phyloP scores from a whole-genome alignment of 345 rosid species.

The Citrus hindsii region DNA sequence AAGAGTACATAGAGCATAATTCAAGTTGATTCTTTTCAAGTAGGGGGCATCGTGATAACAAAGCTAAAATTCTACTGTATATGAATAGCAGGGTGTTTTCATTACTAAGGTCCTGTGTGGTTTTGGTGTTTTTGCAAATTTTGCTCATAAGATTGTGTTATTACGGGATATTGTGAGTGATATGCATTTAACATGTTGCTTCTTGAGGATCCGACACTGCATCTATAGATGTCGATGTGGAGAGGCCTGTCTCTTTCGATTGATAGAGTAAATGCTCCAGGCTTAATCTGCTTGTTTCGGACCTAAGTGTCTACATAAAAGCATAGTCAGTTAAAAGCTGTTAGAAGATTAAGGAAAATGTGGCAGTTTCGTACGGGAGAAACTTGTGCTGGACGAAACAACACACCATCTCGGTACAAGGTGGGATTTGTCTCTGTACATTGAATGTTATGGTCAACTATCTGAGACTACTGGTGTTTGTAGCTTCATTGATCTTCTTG shows the following conservation, averaged over 20 bases:
- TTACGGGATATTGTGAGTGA: not conserved
- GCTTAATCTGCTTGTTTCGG: not conserved
- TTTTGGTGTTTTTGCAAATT: not conserved
- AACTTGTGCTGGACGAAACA: not conserved
- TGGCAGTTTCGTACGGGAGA: not conserved
- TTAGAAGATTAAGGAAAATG: not conserved
- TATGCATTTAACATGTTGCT: not conserved
- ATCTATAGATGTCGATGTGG: not conserved
- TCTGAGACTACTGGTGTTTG: not conserved
- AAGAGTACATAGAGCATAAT: conserved; percentile 12
- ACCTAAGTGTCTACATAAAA: not conserved
- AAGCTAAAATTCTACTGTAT: not conserved
- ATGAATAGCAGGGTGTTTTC: not conserved
- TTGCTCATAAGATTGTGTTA: not conserved
- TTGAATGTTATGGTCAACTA: not conserved
- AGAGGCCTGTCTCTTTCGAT: not conserved
- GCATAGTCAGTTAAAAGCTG: not conserved
- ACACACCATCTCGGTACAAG: not conserved
- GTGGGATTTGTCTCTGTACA: not conserved
- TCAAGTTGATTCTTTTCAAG: conserved; percentile 8
- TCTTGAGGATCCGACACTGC: not conserved
- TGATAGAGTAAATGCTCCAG: not conserved
- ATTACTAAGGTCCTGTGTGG: not conserved
- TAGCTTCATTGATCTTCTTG: not conserved
- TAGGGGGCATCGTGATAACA: not conserved